These are phyloP conservation scores for Blumeria hordei DNA, from an alignment of 2,329 filamentous ascomycete genomes.

Conservation along the genomic window DNA sequence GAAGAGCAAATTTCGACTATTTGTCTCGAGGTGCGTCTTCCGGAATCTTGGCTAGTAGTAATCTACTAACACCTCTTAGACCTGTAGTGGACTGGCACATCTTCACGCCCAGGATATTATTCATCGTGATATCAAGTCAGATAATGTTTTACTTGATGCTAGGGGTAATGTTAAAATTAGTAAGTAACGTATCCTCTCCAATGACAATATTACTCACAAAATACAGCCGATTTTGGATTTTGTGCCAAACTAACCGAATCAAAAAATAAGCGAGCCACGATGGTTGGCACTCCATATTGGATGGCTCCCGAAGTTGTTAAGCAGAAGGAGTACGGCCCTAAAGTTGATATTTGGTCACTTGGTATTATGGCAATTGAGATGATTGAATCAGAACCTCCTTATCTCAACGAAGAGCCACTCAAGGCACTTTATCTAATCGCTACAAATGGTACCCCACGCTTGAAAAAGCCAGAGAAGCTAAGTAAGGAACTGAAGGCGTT, in stretches of 20 bases:
- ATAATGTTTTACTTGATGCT: conserved; percentile 87
- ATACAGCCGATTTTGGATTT: conserved; percentile 89
- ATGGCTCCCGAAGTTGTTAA: conserved; percentile 99
- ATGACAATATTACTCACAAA: conserved; percentile 15
- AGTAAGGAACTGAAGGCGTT: conserved; percentile 97
- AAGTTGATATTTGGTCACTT: conserved; percentile 96
- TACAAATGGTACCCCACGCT: conserved; percentile 82
- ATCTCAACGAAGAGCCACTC: conserved; percentile 90
- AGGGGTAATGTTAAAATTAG: conserved; percentile 95
- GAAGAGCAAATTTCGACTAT: conserved; percentile 97
- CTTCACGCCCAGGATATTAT: conserved; percentile 93
- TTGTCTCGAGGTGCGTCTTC: conserved; percentile 57
- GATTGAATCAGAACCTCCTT: conserved; percentile 96
- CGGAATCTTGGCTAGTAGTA: not conserved
- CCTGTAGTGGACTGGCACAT: conserved; percentile 83
- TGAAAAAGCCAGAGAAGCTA: conserved; percentile 96
- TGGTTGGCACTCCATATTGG: conserved; percentile 99
- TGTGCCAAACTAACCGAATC: conserved; percentile 95
- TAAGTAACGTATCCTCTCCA: conserved; percentile 23
- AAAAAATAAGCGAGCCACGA: conserved; percentile 90
- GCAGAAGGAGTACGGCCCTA: conserved; percentile 94
- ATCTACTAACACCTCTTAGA: conserved; percentile 28
- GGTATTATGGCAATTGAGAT: conserved; percentile 99
- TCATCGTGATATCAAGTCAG: conserved; percentile 96
- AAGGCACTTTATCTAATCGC: conserved; percentile 96